Conservation (phyloP, 2,329 filamentous ascomycete species). For the Aquanectria penicillioides region DNA sequence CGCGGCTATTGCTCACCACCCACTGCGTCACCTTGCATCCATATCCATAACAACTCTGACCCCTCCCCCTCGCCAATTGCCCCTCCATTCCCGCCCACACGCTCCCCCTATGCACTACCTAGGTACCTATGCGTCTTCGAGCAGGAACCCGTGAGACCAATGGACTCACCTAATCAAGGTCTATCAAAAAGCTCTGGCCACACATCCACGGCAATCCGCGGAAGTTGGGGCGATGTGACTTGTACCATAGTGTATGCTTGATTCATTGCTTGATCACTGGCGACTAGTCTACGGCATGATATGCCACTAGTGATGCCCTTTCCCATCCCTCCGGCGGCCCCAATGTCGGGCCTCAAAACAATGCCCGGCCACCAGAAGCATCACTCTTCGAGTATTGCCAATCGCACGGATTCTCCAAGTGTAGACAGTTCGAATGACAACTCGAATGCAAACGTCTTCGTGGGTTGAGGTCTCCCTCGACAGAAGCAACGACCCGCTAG, state of each 20-base stretch:
- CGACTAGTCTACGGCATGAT: background rate
- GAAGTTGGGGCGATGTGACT: no score
- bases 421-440: background rate
- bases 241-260: no score
- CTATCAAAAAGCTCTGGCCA: no score
- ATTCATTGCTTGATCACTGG: no score
- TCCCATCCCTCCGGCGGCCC: background rate
- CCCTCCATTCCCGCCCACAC: constrained; percentile 16
- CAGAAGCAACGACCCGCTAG: no score
- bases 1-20: constrained; percentile 36
- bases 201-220: no score
- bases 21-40: constrained; percentile 23
- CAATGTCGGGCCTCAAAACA: background rate
- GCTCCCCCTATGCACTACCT: background rate
- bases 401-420: background rate
- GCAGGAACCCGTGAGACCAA: no score
- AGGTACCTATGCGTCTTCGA: no score
- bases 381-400: no score
- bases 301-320: background rate
- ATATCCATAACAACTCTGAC: constrained; percentile 17
- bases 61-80: constrained; percentile 6
- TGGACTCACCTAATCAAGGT: no score
- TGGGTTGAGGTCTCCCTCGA: no score
- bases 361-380: background rate
- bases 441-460: no score